These are phyloP conservation scores for Tritrichomonas foetus DNA, from an alignment of 208 protist species.

Conservation along the genomic window DNA sequence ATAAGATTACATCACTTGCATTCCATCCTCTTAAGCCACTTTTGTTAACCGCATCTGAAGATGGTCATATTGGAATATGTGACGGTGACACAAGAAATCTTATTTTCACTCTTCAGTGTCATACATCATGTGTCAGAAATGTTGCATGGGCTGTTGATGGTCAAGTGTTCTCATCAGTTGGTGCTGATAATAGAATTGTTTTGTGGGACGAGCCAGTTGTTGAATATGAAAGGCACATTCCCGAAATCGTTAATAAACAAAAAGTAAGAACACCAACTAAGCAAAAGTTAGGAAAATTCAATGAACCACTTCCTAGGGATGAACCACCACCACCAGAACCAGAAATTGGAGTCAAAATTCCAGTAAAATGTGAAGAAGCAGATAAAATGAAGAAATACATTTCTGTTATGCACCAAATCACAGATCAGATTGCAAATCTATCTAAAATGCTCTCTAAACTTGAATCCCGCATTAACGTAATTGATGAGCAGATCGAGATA, in stretches of 20 bases:
- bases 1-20: neutral
- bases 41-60: neutral
- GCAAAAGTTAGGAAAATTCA: neutral
- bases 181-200: neutral
- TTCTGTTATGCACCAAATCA: neutral
- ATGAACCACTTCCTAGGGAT: neutral
- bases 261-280: neutral
- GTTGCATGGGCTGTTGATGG: neutral
- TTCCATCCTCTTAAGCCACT: neutral
- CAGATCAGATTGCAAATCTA: conserved; percentile 23
- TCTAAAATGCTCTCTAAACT: neutral
- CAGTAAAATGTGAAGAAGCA: neutral
- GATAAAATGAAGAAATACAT: neutral
- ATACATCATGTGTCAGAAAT: neutral
- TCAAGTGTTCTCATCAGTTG: neutral
- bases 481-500: conserved; percentile 22
- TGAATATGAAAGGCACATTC: neutral
- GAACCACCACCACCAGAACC: neutral
- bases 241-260: too few species aligned
- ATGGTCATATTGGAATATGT: neutral
- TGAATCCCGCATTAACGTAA: neutral
- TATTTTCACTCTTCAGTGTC: neutral
- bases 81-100: conserved; percentile 4
- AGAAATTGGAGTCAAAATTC: neutral
- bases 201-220: conserved; percentile 5